These are phyloP conservation scores for Starmerella potacharoeniae DNA, from an alignment of 805 yeast genomes.

Conservation along the genomic window DNA sequence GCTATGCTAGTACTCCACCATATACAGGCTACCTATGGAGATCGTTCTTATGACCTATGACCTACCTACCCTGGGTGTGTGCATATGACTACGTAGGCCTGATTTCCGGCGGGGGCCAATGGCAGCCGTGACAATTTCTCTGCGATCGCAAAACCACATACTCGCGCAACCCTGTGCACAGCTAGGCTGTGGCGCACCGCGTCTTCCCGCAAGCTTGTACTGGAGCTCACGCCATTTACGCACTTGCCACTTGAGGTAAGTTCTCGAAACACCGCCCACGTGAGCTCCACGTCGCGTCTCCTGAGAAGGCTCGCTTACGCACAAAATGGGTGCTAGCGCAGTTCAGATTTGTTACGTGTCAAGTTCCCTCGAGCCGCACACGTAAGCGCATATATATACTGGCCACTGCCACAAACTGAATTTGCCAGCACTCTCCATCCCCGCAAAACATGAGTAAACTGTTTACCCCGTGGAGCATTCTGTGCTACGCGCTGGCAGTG, in stretches of 20 bases:
- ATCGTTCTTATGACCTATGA: no score
- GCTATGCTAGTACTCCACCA: no score
- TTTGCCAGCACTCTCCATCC: background rate
- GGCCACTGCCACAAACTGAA: background rate
- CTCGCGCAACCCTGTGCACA: no score
- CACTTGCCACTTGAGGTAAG: background rate
- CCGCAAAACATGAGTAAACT: slow-evolving; percentile 13
- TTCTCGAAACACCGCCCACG: slow-evolving; percentile 1
- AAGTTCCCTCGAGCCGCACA: slow-evolving; percentile 7
- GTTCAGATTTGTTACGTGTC: slow-evolving; percentile 12
- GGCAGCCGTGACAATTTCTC: no score
- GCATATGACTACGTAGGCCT: no score
- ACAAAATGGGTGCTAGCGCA: background rate
- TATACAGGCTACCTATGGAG: no score
- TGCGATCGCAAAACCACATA: no score
- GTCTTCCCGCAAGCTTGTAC: background rate
- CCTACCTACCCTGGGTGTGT: no score
- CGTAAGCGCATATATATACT: slow-evolving; percentile 9
- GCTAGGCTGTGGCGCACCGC: no score
- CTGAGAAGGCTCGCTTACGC: background rate
- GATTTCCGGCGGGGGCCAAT: no score
- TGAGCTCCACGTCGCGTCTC: background rate
- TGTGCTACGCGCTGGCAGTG: slow-evolving; percentile 29
- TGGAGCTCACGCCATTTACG: background rate
- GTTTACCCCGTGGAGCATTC: slow-evolving; percentile 26